Base-by-base conservation (phyloP, 176 grass and related monocot genomes). In the Eragrostis nindensis region DNA sequence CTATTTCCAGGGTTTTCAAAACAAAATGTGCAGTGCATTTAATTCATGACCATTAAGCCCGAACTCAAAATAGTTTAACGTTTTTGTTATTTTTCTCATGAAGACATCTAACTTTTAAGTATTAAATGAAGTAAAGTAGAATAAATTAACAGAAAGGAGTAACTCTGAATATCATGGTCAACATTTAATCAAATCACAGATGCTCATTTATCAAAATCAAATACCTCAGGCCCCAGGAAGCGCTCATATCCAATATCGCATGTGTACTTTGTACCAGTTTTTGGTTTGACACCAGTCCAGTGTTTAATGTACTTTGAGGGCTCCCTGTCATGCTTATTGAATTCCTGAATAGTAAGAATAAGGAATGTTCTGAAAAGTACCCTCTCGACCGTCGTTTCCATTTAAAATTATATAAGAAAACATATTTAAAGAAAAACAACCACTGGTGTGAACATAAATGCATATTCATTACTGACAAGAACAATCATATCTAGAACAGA, bases 201-300 rank as follows among this genome's bases (percentile, higher is more conserved):
- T 30, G 44, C 61, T 49, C 14, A 21, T 19, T 56, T 66, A 57
- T 8, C 26, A 83, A 61, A 83, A 70, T 21, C 81, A 54, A 42
- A 13, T 86, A 99, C 96, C 96, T 99, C 96, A 25, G 96, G 96
- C 30, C 96, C 96, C 80, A 99, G 71, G 75, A 99, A 99, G 52
- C 96, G 96, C 40, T 99, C 96, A 80, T 99, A 99, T 88, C 96
- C 96, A 77, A 95, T 81, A 54, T 95, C 92, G 19, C 92, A 95
- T 5, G 92, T 87, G 82, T 95, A 99, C 59, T 83, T 80, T 66
- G 87, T 66, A 64, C 96, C 85, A 42, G 89, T 99, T 85, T 91
- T 99, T 47, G 90, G 90, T 88, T 99, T 99, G 84, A 87, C 72
- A 30, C 96, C 92, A 75, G 66, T 86, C 88, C 89, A 95, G 59